A percentile compares a stretch with the other conserved stretches of the same genome.
Evolutionary conservation across 345 rosid genomes (phyloP).

Genomic region (Dipteronia dyeriana): DNA sequence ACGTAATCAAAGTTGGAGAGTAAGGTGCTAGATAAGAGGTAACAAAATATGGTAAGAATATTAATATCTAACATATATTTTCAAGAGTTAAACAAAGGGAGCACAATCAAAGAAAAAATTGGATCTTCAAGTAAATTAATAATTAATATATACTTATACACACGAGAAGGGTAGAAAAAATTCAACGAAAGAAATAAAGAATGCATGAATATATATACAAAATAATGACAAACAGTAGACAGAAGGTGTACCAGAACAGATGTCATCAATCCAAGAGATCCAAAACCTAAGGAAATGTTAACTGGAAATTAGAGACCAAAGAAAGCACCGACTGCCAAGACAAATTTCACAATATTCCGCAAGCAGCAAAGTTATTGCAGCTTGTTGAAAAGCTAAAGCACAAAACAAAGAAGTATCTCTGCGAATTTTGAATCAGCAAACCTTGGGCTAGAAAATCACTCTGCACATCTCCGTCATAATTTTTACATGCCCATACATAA

Average conservation of each 20-base stretch:
- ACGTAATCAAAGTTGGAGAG: not conserved
- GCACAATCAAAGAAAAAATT: not conserved
- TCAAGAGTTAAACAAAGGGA: not conserved
- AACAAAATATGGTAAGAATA: too few relatives aligned
- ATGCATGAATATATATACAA: not conserved
- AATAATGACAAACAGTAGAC: not conserved
- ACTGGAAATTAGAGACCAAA: slow-evolving; percentile 21
- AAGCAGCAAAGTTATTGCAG: not conserved
- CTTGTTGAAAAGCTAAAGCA: not conserved
- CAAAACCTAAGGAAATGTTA: slow-evolving; percentile 59
- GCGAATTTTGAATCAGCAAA: slow-evolving; percentile 20
- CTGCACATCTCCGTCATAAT: slow-evolving; percentile 99
- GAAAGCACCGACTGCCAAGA: not conserved
- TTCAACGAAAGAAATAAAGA: not conserved
- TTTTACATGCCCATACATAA: slow-evolving; percentile 99
- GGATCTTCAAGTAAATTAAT: not conserved
- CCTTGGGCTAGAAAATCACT: slow-evolving; percentile 99
- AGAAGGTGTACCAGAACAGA: slow-evolving; percentile 75
- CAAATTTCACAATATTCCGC: not conserved
- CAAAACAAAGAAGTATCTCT: not conserved
- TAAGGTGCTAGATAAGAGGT: not conserved
- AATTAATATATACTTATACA: too few relatives aligned
- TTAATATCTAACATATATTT: not conserved
- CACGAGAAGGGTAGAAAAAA: not conserved
- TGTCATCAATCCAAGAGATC: slow-evolving; percentile 99